These are phyloP conservation scores for Aureobasidium musti DNA, from an alignment of 2,329 filamentous ascomycete genomes.

Conservation along the genomic window DNA sequence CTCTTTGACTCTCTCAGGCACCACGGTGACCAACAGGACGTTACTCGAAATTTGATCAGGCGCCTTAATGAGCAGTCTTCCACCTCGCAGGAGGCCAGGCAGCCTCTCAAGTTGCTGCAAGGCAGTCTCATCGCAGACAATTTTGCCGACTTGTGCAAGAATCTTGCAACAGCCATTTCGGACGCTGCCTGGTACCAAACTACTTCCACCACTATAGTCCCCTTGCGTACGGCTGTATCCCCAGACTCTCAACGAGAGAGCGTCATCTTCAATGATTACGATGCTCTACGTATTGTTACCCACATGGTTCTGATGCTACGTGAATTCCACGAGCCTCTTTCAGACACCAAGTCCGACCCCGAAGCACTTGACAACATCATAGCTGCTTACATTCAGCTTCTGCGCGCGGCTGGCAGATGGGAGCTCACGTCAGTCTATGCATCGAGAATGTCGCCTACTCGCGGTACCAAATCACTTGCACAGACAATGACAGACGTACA, in stretches of 20 bases:
- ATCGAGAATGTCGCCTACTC: constrained; percentile 67
- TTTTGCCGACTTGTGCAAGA: constrained; percentile 47
- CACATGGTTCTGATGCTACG: constrained; percentile 68
- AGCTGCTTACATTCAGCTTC: constrained; percentile 76
- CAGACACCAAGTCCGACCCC: constrained; percentile 36
- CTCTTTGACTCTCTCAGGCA: constrained; percentile 66
- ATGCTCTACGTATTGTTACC: constrained; percentile 49
- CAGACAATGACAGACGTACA: constrained; percentile 74
- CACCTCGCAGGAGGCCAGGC: constrained; percentile 60
- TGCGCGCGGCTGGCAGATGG: constrained; percentile 71
- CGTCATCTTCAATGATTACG: constrained; percentile 45
- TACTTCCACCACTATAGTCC: constrained; percentile 31
- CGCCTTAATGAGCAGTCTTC: constrained; percentile 59
- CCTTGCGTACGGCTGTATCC: constrained; percentile 27
- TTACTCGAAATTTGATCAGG: constrained; percentile 51
- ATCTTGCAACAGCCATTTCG: constrained; percentile 49
- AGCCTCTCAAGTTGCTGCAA: constrained; percentile 74
- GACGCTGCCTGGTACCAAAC: constrained; percentile 38
- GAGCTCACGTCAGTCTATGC: constrained; percentile 87
- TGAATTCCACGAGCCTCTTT: constrained; percentile 40
- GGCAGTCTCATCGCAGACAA: constrained; percentile 70
- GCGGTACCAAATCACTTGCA: constrained; percentile 70
- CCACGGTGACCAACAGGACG: constrained; percentile 54
- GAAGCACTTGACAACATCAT: constrained; percentile 63
- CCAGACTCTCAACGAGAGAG: constrained; percentile 33